These are phyloP conservation scores for Ophiostoma piceae DNA, from an alignment of 2,329 filamentous ascomycete genomes.

Conservation along the genomic window DNA sequence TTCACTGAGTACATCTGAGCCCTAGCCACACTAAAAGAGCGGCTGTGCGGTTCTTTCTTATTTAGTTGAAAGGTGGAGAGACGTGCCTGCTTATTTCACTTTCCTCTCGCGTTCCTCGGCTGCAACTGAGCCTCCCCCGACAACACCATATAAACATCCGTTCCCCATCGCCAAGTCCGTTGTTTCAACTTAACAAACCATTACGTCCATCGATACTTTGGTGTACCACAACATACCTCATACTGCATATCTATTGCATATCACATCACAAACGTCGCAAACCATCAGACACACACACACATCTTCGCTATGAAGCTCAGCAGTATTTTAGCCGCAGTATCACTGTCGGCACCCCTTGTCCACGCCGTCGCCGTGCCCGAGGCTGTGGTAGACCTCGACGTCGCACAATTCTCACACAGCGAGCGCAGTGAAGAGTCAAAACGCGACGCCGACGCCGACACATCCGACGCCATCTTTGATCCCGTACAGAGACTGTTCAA, in stretches of 20 bases:
- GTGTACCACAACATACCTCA: neutral
- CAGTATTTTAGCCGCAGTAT: constrained; percentile 18
- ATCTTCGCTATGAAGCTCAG: constrained; percentile 24
- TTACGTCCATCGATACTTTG: neutral
- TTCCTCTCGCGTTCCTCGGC: neutral
- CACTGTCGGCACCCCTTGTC: constrained; percentile 24
- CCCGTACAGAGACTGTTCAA: constrained; percentile 43
- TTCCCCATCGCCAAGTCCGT: neutral
- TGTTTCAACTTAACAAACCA: neutral
- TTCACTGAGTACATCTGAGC: neutral
- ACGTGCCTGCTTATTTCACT: neutral
- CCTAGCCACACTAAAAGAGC: neutral
- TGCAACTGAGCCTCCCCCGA: neutral
- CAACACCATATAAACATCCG: neutral
- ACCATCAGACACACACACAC: neutral
- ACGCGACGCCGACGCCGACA: neutral
- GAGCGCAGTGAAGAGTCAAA: neutral
- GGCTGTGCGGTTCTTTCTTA: too few relatives aligned
- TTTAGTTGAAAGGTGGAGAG: neutral
- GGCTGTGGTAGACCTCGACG: constrained; percentile 4
- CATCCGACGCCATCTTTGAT: constrained; percentile 22
- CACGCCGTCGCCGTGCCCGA: constrained; percentile 29
- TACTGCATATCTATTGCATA: neutral
- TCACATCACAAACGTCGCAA: neutral
- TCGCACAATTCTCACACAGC: neutral